phyloP scores from a whole-genome alignment of 352 stramenopile genomes.

The Phytophthora nicotianae region DNA sequence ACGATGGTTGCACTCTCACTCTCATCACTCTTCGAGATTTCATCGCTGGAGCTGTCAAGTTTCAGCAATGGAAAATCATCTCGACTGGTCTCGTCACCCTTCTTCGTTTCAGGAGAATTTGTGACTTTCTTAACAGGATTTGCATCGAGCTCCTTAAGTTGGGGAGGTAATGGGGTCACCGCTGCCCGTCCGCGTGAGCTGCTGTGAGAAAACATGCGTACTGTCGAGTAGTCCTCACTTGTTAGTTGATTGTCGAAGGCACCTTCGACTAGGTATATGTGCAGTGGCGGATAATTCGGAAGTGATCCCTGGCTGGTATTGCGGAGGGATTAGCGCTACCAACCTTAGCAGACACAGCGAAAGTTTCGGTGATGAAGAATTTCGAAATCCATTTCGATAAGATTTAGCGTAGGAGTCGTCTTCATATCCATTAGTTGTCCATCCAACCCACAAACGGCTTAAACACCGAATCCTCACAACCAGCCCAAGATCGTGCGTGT shows the following conservation, averaged over 20 bases:
- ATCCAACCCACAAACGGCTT: slow-evolving; percentile 7
- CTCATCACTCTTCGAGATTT: slow-evolving; percentile 14
- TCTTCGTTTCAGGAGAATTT: not conserved
- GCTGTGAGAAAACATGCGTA: slow-evolving; percentile 22
- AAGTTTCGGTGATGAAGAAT: not conserved
- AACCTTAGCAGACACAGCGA: slow-evolving; percentile 12
- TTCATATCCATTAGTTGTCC: no score
- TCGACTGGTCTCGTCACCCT: slow-evolving; percentile 3
- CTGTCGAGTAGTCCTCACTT: slow-evolving; percentile 11
- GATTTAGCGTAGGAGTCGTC: no score
- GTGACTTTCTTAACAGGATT: slow-evolving; percentile 5
- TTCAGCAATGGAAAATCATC: slow-evolving; percentile 26
- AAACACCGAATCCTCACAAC: not conserved
- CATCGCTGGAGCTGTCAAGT: not conserved
- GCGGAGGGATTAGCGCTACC: no score
- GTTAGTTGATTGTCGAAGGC: slow-evolving; percentile 14
- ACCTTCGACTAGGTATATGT: slow-evolving; percentile 11
- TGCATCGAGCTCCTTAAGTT: slow-evolving; percentile 1
- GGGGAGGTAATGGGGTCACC: slow-evolving; percentile 15
- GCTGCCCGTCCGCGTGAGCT: slow-evolving; percentile 20
- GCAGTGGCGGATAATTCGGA: slow-evolving; percentile 12
- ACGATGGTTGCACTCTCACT: slow-evolving; percentile 10
- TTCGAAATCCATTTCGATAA: slow-evolving; percentile 2
- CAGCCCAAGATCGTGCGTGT: not conserved
- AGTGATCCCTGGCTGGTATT: slow-evolving; percentile 1